These are phyloP conservation scores for Fusarium denticulatum DNA, from an alignment of 2,329 filamentous ascomycete genomes.

Conservation along the genomic window DNA sequence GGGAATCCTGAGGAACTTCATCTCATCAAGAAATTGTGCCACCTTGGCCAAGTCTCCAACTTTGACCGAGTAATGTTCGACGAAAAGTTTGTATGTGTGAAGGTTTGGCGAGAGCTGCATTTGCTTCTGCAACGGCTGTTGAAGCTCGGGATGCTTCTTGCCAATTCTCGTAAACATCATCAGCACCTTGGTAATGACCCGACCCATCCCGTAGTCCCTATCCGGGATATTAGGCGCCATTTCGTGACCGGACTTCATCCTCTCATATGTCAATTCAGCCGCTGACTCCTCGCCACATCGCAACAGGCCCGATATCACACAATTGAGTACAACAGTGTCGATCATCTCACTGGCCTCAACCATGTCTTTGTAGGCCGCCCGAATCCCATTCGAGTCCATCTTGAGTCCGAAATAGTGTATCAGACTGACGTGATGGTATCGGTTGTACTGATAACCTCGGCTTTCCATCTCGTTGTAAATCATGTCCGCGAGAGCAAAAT, in stretches of 20 bases:
- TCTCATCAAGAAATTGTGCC: constrained; percentile 79
- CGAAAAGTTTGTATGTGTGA: constrained; percentile 80
- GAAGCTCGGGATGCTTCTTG: constrained; percentile 65
- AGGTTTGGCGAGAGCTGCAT: constrained; percentile 78
- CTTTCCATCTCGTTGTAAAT: constrained; percentile 82
- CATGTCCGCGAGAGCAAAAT: constrained; percentile 85
- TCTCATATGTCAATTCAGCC: constrained; percentile 82
- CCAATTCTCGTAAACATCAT: constrained; percentile 67
- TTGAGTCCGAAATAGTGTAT: constrained; percentile 86
- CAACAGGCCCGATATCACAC: constrained; percentile 82
- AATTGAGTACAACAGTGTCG: constrained; percentile 87
- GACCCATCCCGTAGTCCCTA: constrained; percentile 58
- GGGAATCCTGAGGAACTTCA: constrained; percentile 74
- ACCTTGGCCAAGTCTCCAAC: constrained; percentile 79
- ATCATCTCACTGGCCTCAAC: constrained; percentile 88
- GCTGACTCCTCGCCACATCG: constrained; percentile 78
- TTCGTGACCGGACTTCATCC: constrained; percentile 77
- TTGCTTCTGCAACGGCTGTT: constrained; percentile 64
- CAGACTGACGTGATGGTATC: constrained; percentile 82
- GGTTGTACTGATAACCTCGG: constrained; percentile 75
- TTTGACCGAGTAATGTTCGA: constrained; percentile 76
- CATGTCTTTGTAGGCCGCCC: constrained; percentile 82
- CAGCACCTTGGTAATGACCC: constrained; percentile 64
- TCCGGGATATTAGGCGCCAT: constrained; percentile 53
- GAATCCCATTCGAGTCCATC: constrained; percentile 76